Evolutionary conservation across 306 rosid genomes (phyloP).

Genomic region (Inga leiocalycina): DNA sequence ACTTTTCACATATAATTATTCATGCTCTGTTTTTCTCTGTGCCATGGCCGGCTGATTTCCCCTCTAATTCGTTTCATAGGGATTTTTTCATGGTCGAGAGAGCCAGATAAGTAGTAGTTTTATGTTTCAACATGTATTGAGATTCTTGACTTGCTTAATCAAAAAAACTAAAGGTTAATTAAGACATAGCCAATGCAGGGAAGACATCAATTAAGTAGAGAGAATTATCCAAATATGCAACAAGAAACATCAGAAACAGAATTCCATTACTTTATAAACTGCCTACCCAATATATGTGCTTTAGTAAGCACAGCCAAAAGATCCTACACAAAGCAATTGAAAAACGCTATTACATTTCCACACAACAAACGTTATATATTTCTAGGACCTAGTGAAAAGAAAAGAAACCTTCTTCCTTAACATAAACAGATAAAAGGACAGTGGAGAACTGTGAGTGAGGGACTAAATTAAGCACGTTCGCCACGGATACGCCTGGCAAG

Average conservation of each 20-base stretch:
- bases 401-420: background rate
- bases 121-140: background rate
- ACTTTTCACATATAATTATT: background rate
- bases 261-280: background rate
- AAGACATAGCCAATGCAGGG: background rate
- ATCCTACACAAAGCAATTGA: background rate
- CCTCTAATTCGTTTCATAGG: background rate
- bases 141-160: background rate
- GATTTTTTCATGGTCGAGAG: background rate
- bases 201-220: background rate
- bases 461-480: background rate
- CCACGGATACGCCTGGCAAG: slow-evolving; percentile 1
- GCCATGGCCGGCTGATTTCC: too few relatives aligned
- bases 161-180: background rate
- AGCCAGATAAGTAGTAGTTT: background rate
- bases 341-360: background rate
- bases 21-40: background rate
- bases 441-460: background rate
- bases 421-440: background rate
- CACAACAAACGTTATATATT: background rate
- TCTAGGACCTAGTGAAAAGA: background rate
- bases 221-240: background rate
- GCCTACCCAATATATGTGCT: background rate
- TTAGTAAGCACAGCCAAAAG: background rate
- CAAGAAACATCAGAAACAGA: background rate